Evolutionary conservation across 176 grass and related monocot species (phyloP), one percentile per base, ranked within the genome.

Genomic region (Hsuehochloa calcarea): DNA sequence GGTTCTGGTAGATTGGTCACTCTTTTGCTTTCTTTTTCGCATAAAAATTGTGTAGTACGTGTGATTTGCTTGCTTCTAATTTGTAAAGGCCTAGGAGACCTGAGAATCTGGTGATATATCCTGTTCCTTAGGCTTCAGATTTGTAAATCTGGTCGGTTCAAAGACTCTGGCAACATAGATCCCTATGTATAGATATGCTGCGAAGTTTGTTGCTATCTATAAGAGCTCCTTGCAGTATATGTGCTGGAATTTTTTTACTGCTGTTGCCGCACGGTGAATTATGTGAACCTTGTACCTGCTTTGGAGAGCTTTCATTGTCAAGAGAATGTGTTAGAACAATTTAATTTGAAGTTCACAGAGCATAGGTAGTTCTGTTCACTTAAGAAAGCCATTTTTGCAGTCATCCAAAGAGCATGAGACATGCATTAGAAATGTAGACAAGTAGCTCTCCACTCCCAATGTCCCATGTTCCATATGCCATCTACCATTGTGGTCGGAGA

Each of bases 391-490:
- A 40, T 46, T 79, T 64, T 38, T 1, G 26, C 74, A 49, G 27
- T 35, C 25, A 69, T 50, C 47, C 47, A 50, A 50, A 16, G 47
- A 49, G 47, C 47, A 69, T 85, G 29, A 26, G 5, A 17, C 16
- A 37, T 22, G 26, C 26, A 54, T 54, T 27, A 43, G 13, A 79
- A 71, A 38, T 54, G 31, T 3, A 13, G 45, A 65, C 29, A 3
- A 29, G 22, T 29, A 43, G n/a, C 25, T 34, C 31, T 47, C 31
- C 60, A 15, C 4, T 56, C 5, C 55, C n/a, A 72, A 5, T 59
- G 22, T n/a, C 85, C 79, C 74, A 80, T 85, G 77, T 89, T 80
- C 44, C 43, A 51, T 68, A 85, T 85, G 69, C 27, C 75, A 68
- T 67, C 25, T 78, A 72, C 74, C 79, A 77, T 40, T 58, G 31